These are phyloP conservation scores for Alloteropsis angusta DNA, from an alignment of 202 grass and related monocot genomes.

Conservation along the genomic window DNA sequence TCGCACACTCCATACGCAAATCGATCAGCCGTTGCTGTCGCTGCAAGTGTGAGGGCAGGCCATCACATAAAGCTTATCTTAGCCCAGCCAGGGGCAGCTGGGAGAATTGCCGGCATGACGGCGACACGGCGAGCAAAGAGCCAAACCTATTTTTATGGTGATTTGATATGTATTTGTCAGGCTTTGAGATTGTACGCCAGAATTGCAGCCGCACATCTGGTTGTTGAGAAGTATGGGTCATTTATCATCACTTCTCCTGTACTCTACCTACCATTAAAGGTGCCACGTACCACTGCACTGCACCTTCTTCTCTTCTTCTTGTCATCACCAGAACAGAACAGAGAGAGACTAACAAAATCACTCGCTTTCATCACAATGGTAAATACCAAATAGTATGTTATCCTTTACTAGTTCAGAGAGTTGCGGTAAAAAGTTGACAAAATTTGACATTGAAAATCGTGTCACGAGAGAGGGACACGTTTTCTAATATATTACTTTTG, in stretches of 20 bases:
- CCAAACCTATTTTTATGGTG: constrained; percentile 6
- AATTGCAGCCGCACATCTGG: constrained; percentile 1
- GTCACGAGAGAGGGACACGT: too few relatives aligned
- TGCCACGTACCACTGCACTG: neutral
- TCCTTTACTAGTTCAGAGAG: too few relatives aligned
- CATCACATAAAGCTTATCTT: constrained; percentile 9
- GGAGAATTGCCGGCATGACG: constrained; percentile 30
- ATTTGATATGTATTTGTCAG: neutral
- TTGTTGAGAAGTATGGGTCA: neutral
- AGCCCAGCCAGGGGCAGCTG: neutral
- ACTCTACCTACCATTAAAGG: neutral
- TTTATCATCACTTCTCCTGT: neutral
- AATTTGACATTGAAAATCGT: too few relatives aligned
- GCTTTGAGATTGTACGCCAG: neutral
- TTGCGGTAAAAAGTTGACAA: too few relatives aligned
- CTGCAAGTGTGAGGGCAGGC: neutral
- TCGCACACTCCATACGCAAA: neutral
- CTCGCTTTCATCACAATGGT: too few relatives aligned
- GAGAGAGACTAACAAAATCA: too few relatives aligned
- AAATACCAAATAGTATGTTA: too few relatives aligned
- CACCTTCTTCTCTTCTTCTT: neutral
- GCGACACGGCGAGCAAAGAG: constrained; percentile 16
- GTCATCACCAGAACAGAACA: too few relatives aligned
- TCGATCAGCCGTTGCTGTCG: neutral
- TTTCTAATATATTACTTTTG: too few relatives aligned